Percentiles rank a stretch among this genome's conserved stretches.
Conservation (phyloP, 2,329 filamentous ascomycete genomes). For the Cadophora sp. region DNA sequence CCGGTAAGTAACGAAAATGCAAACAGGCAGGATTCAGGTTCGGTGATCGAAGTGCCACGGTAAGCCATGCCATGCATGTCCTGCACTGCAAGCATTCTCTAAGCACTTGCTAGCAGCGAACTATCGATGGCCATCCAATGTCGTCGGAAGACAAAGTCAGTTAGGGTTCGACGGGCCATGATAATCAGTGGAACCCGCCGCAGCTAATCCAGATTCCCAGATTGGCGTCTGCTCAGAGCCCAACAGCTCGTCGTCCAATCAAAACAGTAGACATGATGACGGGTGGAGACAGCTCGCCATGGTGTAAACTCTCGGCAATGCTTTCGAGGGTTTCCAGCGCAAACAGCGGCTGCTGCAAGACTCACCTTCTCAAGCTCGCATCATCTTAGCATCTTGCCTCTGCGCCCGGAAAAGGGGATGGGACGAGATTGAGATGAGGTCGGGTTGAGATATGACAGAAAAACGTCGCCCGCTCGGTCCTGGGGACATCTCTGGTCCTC, state of each 20-base stretch:
- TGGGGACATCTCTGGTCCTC: background rate
- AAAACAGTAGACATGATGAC: background rate
- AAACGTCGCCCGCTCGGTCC: background rate
- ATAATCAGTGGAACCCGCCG: conserved; percentile 14
- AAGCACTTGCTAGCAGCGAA: background rate
- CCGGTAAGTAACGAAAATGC: too few species aligned
- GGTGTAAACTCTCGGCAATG: background rate
- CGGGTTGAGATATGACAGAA: conserved; percentile 19
- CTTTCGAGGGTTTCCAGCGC: conserved; percentile 23
- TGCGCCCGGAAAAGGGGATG: background rate
- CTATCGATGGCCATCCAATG: conserved; percentile 9
- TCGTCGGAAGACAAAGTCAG: background rate
- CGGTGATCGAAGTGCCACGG: background rate
- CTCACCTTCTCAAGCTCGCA: background rate
- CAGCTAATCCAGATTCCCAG: conserved; percentile 6
- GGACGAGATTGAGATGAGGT: conserved; percentile 10
- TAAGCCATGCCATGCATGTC: background rate
- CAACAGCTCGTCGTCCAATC: conserved; percentile 33
- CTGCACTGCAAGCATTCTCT: background rate
- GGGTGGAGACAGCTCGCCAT: background rate
- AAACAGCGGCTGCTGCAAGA: conserved; percentile 17
- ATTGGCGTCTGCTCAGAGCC: conserved; percentile 18
- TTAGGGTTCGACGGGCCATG: conserved; percentile 7
- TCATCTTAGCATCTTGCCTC: conserved; percentile 10
- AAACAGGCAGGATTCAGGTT: background rate